A percentile compares a stretch with the other conserved stretches of the same genome.
Conservation (phyloP, 2,329 filamentous ascomycete species). For the Teratosphaeriaceae sp. region DNA sequence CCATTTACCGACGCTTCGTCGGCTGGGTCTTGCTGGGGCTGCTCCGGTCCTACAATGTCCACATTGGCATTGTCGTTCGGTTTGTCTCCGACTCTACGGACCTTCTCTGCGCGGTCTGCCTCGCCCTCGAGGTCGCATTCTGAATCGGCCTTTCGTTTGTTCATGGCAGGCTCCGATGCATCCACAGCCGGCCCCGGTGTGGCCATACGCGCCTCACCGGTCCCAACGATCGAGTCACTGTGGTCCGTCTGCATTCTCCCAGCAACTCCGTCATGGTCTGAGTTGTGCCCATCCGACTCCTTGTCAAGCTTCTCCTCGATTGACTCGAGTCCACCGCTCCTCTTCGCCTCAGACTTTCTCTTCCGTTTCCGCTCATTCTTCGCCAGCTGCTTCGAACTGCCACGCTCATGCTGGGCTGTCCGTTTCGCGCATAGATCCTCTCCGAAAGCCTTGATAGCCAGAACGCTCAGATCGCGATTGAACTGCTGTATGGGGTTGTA, state of each 20-base stretch:
- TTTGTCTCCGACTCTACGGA: neutral
- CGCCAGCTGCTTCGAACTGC: conserved; percentile 22
- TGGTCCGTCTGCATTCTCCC: too few relatives aligned
- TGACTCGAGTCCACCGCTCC: too few relatives aligned
- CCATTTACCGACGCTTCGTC: too few relatives aligned
- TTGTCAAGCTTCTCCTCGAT: neutral
- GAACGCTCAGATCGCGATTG: conserved; percentile 88
- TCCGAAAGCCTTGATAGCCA: conserved; percentile 85
- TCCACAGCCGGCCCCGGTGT: neutral
- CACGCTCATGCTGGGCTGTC: conserved; percentile 24
- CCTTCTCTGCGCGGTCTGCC: neutral
- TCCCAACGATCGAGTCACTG: too few relatives aligned
- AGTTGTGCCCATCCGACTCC: too few relatives aligned
- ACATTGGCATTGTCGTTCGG: too few relatives aligned
- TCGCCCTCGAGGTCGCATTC: neutral
- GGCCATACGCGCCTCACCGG: too few relatives aligned
- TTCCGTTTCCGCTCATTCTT: conserved; percentile 24
- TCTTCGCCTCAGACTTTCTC: conserved; percentile 15
- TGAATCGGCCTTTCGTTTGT: neutral
- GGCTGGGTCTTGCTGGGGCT: too few relatives aligned
- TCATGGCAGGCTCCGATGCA: neutral
- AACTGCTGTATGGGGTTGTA: conserved; percentile 99
- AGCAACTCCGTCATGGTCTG: too few relatives aligned
- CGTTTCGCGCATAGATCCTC: conserved; percentile 47
- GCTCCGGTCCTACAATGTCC: too few relatives aligned